These are phyloP conservation scores for Tetrapisispora pingtungensis DNA, from an alignment of 805 yeast species.

Conservation along the genomic window DNA sequence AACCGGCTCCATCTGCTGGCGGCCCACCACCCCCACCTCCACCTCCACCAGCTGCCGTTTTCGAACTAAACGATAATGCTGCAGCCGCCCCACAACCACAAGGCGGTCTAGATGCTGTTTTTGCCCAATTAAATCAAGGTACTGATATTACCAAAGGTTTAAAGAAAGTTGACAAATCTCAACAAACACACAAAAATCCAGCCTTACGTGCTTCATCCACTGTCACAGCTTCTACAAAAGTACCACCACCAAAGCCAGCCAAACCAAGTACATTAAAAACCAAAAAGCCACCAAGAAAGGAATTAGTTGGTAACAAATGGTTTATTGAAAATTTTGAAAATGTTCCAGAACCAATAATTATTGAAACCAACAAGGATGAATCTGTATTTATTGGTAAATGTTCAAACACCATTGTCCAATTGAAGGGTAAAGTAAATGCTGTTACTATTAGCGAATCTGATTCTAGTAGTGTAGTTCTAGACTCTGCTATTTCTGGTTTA, in stretches of 20 bases:
- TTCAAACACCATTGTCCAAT: slow-evolving; percentile 58
- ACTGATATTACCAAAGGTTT: slow-evolving; percentile 72
- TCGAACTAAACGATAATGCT: slow-evolving; percentile 31
- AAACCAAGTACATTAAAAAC: slow-evolving; percentile 57
- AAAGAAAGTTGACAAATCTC: slow-evolving; percentile 85
- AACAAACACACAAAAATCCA: slow-evolving; percentile 92
- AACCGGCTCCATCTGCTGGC: slow-evolving; percentile 30
- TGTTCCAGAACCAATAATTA: slow-evolving; percentile 41
- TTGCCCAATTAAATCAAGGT: slow-evolving; percentile 84
- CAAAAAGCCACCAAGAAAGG: slow-evolving; percentile 51
- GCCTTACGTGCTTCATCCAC: slow-evolving; percentile 52
- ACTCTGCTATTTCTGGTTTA: slow-evolving; percentile 75
- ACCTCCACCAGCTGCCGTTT: slow-evolving; percentile 74
- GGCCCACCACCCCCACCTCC: slow-evolving; percentile 89
- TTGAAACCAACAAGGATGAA: slow-evolving; percentile 79
- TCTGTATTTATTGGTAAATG: slow-evolving; percentile 85
- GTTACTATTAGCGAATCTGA: slow-evolving; percentile 66
- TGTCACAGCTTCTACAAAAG: slow-evolving; percentile 33
- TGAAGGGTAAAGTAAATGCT: slow-evolving; percentile 88
- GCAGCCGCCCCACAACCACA: slow-evolving; percentile 18
- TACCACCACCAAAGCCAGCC: slow-evolving; percentile 70
- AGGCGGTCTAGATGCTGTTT: slow-evolving; percentile 75
- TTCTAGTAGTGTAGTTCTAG: slow-evolving; percentile 69
- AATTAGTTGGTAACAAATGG: slow-evolving; percentile 84
- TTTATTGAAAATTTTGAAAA: slow-evolving; percentile 67